Evolutionary conservation across 106 monocot genomes (phyloP).

Genomic region (Iris macrosiphon): DNA sequence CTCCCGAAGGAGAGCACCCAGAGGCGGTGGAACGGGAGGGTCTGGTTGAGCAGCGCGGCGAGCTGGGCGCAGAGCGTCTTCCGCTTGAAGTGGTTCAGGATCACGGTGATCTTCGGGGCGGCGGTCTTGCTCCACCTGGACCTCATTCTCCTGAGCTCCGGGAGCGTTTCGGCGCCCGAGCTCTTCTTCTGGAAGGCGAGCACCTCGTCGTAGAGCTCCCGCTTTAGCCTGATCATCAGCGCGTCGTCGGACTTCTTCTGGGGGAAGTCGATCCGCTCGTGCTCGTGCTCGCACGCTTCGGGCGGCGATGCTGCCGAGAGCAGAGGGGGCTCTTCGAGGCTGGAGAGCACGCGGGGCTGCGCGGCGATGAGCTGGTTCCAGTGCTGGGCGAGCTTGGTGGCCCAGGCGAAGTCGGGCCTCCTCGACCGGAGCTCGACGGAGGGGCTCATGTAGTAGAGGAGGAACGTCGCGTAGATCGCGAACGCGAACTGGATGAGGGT

Average conservation of each 20-base stretch:
- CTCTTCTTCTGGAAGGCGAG: constrained; percentile 42
- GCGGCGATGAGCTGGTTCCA: constrained; percentile 54
- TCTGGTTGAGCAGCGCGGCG: constrained; percentile 67
- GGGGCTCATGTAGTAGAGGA: constrained; percentile 93
- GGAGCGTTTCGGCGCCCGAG: constrained; percentile 44
- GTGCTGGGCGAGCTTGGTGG: constrained; percentile 58
- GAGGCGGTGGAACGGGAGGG: constrained; percentile 69
- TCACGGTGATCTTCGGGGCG: constrained; percentile 58
- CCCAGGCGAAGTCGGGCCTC: constrained; percentile 71
- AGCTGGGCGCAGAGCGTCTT: constrained; percentile 83
- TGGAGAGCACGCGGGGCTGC: constrained; percentile 33
- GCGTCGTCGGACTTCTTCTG: constrained; percentile 78
- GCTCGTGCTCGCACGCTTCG: constrained; percentile 56
- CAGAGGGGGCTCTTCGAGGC: background rate
- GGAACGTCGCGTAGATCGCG: constrained; percentile 76
- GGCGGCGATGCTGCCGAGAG: constrained; percentile 3
- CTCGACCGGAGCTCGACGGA: constrained; percentile 50
- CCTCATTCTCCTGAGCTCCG: constrained; percentile 52
- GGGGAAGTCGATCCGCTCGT: constrained; percentile 60
- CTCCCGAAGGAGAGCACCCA: constrained; percentile 90
- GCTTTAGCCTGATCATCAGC: constrained; percentile 66
- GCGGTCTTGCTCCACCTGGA: constrained; percentile 52
- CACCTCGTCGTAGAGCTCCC: constrained; percentile 63
- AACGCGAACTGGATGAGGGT: constrained; percentile 68
- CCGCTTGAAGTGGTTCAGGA: constrained; percentile 86